Base-by-base conservation (phyloP, 1,139 yeast genomes). In the Nakaseomyces sp. region DNA sequence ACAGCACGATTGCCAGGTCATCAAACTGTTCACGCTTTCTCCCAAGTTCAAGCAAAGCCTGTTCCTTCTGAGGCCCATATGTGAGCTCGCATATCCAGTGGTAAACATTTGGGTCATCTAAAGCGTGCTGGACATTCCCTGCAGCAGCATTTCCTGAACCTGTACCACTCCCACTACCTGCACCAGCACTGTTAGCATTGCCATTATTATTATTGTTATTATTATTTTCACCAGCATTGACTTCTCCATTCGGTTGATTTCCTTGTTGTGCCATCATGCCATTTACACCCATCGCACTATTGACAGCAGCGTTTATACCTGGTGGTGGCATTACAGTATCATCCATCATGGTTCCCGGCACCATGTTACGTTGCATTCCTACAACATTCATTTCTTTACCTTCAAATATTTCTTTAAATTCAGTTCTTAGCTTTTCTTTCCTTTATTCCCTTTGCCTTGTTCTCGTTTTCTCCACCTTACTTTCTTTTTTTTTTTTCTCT, bases 21-120 rank as follows among this genome's bases (percentile, higher is more conserved):
- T 88, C 96, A 60, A 86, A 89, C 60, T 87, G 91, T 59, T 91
- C 98, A 51, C 98, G 74, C 58, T 88, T 89, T 61, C 91, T 87
- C 7, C 97, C 96, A 42, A 91, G 70, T 61, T 89, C 97, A 50
- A 88, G 67, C 45, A 91, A 70, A 1, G 98, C 97, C 56, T 91
- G 86, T 58, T 91, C 98, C 56, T 94, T 77, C 58, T 85, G 85
- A 33, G 89, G 84, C 1, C 96, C 96, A 46, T 86, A 81, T 32
- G 87, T 88, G 44, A 91, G 71, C 61, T 89, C 96, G 25, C 83
- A 74, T 41, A 91, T 84, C 96, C 96, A 87, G 50, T 81, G 82
- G 61, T 81, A 85, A 13, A 89, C 93, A 60, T 86, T 85, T 47
- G 85, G 87, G 62, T 88, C 95, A 49, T 81, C 87, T 31, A 86